phyloP scores from a whole-genome alignment of 2,329 filamentous ascomycete species.

The Immersiporthe knoxdaviesiana region DNA sequence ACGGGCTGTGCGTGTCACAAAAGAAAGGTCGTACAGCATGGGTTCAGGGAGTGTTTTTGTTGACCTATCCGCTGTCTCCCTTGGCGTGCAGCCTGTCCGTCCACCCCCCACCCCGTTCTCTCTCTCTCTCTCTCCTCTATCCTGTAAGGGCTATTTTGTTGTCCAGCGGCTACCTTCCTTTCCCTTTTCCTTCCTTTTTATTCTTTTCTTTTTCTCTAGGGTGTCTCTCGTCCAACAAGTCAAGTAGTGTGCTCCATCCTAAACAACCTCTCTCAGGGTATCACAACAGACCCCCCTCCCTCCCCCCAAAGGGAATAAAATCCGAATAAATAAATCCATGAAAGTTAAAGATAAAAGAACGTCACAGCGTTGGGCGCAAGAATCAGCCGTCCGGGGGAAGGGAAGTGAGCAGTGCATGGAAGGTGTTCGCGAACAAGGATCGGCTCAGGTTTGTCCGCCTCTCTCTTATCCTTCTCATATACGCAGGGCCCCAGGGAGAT shows the following conservation, averaged over 20 bases:
- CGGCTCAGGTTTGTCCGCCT: neutral
- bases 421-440: neutral
- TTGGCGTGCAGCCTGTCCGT: neutral
- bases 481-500: neutral
- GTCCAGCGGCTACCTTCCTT: neutral
- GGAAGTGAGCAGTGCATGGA: neutral
- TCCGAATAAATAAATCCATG: no score
- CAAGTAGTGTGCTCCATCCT: neutral
- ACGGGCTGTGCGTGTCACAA: constrained; percentile 9
- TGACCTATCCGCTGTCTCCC: neutral
- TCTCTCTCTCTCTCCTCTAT: no score
- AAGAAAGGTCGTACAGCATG: neutral
- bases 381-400: neutral
- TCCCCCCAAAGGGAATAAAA: no score
- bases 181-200: neutral
- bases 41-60: constrained; percentile 9
- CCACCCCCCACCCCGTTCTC: no score
- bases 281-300: no score
- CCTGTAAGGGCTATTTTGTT: neutral
- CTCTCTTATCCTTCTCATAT: neutral
- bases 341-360: neutral
- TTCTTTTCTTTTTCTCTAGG: neutral
- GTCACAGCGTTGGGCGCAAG: neutral
- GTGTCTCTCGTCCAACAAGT: neutral
- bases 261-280: neutral